These are phyloP conservation scores for Zelopaecilomyces penicillatus DNA, from an alignment of 2,329 filamentous ascomycete species.

Conservation along the genomic window DNA sequence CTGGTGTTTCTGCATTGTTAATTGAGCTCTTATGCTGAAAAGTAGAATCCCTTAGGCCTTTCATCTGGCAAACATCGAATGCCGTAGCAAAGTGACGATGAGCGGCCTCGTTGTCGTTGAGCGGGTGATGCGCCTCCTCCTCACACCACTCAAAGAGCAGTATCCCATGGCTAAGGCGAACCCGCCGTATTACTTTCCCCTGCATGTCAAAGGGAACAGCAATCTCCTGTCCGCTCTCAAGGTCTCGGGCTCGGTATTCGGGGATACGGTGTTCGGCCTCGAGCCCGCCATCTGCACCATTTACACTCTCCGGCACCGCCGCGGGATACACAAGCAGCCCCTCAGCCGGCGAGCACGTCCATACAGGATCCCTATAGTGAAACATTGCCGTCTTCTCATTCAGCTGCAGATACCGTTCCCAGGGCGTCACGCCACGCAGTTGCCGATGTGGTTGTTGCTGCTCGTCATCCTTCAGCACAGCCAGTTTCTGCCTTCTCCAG, in stretches of 20 bases:
- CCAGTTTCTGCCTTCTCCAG: constrained; percentile 19
- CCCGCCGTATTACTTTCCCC: constrained; percentile 43
- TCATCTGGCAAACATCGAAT: constrained; percentile 37
- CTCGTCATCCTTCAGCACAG: constrained; percentile 12
- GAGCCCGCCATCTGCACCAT: not conserved
- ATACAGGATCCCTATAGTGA: constrained; percentile 39
- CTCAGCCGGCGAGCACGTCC: constrained; percentile 46
- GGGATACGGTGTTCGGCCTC: not conserved
- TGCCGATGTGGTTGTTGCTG: not conserved
- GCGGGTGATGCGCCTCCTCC: constrained; percentile 38
- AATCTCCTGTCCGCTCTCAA: constrained; percentile 34
- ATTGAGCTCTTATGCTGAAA: not conserved
- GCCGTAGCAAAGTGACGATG: constrained; percentile 53
- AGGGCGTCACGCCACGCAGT: constrained; percentile 32
- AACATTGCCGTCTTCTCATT: constrained; percentile 32
- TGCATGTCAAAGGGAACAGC: constrained; percentile 42
- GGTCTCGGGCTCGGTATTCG: constrained; percentile 40
- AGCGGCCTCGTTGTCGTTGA: constrained; percentile 42
- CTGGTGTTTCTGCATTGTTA: not conserved
- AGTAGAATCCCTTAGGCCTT: not conserved
- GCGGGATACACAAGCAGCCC: constrained; percentile 47
- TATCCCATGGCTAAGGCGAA: constrained; percentile 44
- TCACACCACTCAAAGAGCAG: constrained; percentile 59
- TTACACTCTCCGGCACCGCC: constrained; percentile 1
- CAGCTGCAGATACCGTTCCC: constrained; percentile 36